Evolutionary conservation across 179 eudicot species (phyloP).

Genomic region (Camellia oleifera): DNA sequence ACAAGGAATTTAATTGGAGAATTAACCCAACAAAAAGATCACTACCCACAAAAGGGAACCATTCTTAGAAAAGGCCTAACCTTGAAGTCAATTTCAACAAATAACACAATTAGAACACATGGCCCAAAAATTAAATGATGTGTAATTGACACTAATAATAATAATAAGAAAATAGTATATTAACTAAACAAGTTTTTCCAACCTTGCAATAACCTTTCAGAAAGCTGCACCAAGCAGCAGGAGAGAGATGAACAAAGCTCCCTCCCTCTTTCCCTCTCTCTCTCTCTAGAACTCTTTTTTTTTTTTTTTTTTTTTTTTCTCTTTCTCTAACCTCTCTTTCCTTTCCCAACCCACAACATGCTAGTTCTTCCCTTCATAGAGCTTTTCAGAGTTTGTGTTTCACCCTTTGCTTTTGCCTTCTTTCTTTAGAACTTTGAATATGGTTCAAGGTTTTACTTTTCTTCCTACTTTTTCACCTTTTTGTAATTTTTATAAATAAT

Average conservation of each 20-base stretch:
- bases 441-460: slow-evolving; percentile 27
- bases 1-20: background rate
- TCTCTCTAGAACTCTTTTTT: background rate
- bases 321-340: slow-evolving; percentile 18
- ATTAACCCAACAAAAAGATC: background rate
- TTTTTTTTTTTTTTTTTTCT: background rate
- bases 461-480: slow-evolving; percentile 23
- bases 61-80: background rate
- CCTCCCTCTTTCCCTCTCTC: slow-evolving; percentile 12
- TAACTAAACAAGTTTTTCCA: slow-evolving; percentile 20
- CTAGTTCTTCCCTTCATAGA: slow-evolving; percentile 18
- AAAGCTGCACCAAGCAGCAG: slow-evolving; percentile 25
- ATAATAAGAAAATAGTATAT: background rate
- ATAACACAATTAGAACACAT: slow-evolving; percentile 1
- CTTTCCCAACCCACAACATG: background rate
- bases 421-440: slow-evolving; percentile 28
- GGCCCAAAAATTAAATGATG: background rate
- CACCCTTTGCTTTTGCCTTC: slow-evolving; percentile 18
- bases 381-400: slow-evolving; percentile 12
- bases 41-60: background rate
- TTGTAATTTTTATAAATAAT: slow-evolving; percentile 31
- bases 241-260: background rate
- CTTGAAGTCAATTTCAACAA: background rate
- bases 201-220: slow-evolving; percentile 13
- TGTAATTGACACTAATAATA: background rate